Percentiles rank a stretch among this genome's conserved stretches.
Conservation (phyloP, 192 early-diverging fungal genomes). For the Umbelopsis isabellina region DNA sequence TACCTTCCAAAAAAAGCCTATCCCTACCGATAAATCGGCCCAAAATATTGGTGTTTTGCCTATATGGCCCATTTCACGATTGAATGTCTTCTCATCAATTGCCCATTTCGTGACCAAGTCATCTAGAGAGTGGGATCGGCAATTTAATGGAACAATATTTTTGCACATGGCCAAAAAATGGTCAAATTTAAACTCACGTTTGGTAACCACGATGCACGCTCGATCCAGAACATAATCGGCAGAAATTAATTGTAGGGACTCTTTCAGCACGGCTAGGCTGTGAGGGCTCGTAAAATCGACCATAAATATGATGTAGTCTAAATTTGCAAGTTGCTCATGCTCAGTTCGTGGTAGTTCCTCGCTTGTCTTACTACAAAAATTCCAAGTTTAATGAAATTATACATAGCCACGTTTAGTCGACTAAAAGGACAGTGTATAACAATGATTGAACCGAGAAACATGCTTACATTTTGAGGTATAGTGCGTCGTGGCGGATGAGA, state of each 20-base stretch:
- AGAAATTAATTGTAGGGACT: constrained; percentile 5
- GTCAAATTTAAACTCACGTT: background rate
- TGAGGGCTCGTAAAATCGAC: constrained; percentile 27
- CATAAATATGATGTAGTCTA: constrained; percentile 27
- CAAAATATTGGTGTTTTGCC: background rate
- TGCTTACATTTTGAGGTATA: constrained; percentile 30
- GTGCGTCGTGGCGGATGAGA: constrained; percentile 11
- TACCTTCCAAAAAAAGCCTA: background rate
- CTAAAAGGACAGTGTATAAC: background rate
- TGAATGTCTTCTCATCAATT: constrained; percentile 4
- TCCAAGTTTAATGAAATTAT: background rate
- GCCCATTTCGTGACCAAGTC: constrained; percentile 15
- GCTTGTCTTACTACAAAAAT: background rate
- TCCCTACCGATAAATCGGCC: background rate
- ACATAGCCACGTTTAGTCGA: too few species aligned
- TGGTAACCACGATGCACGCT: constrained; percentile 20
- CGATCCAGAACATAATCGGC: constrained; percentile 15
- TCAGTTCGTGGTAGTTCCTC: constrained; percentile 17
- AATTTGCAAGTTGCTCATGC: background rate
- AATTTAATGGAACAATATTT: background rate
- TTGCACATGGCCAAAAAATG: background rate
- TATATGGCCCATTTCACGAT: background rate
- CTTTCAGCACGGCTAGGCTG: constrained; percentile 5
- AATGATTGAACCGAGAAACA: background rate
- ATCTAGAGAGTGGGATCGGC: background rate